These are phyloP conservation scores for Ceratobasidium sp. DNA, from an alignment of 1,284 basidiomycete genomes.

Conservation along the genomic window DNA sequence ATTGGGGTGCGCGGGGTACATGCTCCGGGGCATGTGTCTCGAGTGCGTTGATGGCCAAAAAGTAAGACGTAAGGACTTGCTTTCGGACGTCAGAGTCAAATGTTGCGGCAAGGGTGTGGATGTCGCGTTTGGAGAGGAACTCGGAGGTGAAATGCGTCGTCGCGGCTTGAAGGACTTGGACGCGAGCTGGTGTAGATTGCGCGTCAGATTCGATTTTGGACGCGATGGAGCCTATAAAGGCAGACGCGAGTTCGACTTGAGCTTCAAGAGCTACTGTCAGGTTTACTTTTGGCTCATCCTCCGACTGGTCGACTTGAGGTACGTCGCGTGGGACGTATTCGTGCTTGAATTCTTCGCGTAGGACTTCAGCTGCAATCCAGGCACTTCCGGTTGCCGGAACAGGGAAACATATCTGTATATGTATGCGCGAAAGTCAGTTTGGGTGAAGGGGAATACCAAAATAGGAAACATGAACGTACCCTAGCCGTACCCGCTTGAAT, in stretches of 20 bases:
- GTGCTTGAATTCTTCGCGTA: slow-evolving; percentile 87
- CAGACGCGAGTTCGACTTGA: slow-evolving; percentile 79
- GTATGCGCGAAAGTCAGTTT: slow-evolving; percentile 23
- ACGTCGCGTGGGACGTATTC: slow-evolving; percentile 53
- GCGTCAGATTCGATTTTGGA: too few species aligned
- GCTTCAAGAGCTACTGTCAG: slow-evolving; percentile 63
- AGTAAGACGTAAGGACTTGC: slow-evolving; percentile 85
- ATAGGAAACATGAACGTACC: slow-evolving; percentile 62
- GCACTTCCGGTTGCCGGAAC: slow-evolving; percentile 82
- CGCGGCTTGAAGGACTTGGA: too few species aligned
- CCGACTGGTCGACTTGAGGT: slow-evolving; percentile 45
- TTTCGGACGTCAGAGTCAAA: slow-evolving; percentile 85
- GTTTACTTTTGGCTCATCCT: slow-evolving; percentile 54
- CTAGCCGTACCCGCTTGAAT: slow-evolving; percentile 73
- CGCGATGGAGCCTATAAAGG: too few species aligned
- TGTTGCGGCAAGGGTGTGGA: slow-evolving; percentile 83
- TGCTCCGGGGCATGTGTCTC: slow-evolving; percentile 70
- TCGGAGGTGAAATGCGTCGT: too few species aligned
- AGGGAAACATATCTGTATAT: slow-evolving; percentile 79
- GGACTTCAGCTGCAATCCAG: slow-evolving; percentile 91
- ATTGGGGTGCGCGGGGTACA: slow-evolving; percentile 75
- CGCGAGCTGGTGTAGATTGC: too few species aligned
- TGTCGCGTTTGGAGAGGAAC: slow-evolving; percentile 61
- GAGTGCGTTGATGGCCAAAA: slow-evolving; percentile 80
- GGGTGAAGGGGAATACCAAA: slow-evolving; percentile 44